A percentile compares a stretch with the other conserved stretches of the same genome.
phyloP scores from a whole-genome alignment of 331 rosid genomes.

The Erythrophleum ivorense region DNA sequence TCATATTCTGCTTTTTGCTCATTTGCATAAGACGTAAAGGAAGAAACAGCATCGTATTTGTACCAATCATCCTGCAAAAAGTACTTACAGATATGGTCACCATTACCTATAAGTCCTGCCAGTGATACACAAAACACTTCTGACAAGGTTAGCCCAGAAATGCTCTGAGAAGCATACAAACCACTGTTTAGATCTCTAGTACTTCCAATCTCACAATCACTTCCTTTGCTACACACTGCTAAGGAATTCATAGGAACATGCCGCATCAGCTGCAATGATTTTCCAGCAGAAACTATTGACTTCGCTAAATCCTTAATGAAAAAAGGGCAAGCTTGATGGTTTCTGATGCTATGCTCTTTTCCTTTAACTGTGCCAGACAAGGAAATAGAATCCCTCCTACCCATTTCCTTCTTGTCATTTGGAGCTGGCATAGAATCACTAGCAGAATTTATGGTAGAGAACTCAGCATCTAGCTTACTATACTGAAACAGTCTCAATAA shows the following conservation, averaged over 20 bases:
- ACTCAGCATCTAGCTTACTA: constrained; percentile 51
- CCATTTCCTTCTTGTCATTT: constrained; percentile 55
- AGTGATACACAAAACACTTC: constrained; percentile 85
- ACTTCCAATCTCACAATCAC: constrained; percentile 55
- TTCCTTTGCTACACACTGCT: constrained; percentile 52
- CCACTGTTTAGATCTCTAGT: constrained; percentile 46
- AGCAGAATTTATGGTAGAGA: constrained; percentile 39
- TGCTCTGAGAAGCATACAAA: constrained; percentile 53
- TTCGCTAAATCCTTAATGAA: constrained; percentile 81
- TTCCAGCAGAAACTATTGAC: constrained; percentile 90
- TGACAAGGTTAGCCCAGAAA: constrained; percentile 76
- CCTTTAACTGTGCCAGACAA: constrained; percentile 55
- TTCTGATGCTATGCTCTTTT: constrained; percentile 55
- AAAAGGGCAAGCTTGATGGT: constrained; percentile 71
- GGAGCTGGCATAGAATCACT: constrained; percentile 41
- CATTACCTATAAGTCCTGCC: constrained; percentile 83
- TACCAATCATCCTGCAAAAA: constrained; percentile 62
- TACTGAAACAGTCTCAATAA: constrained; percentile 60
- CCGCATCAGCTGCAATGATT: constrained; percentile 89
- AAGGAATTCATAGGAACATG: constrained; percentile 59
- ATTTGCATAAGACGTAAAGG: constrained; percentile 40
- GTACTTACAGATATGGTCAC: constrained; percentile 76
- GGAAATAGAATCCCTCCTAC: constrained; percentile 58
- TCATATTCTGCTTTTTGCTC: constrained; percentile 47
- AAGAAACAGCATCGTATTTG: constrained; percentile 40